Evolutionary conservation across 2,329 filamentous ascomycete species (phyloP).

Genomic region (Hymenoscyphus linearis): DNA sequence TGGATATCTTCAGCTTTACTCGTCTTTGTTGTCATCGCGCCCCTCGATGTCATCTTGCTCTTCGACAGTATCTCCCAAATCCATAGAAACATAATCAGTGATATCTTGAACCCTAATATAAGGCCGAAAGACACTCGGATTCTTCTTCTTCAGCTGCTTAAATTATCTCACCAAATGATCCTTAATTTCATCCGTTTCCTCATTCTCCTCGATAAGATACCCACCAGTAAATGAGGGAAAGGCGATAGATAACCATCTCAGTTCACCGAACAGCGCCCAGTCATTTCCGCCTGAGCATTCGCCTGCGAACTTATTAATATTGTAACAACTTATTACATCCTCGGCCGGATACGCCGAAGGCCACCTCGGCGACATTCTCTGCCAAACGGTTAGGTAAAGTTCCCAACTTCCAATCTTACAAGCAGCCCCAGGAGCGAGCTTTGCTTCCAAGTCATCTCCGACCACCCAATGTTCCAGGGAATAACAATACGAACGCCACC

Average conservation of each 20-base stretch:
- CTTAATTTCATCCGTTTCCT: not conserved
- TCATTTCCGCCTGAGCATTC: no score
- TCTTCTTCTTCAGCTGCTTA: not conserved
- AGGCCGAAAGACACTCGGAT: not conserved
- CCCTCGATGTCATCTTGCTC: no score
- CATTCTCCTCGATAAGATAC: not conserved
- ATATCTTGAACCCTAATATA: not conserved
- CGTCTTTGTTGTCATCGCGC: no score
- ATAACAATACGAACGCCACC: constrained; percentile 2
- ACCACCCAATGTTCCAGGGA: not conserved
- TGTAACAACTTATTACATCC: no score
- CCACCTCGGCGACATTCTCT: no score
- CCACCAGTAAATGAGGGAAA: not conserved
- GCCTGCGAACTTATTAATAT: no score
- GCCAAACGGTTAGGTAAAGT: no score
- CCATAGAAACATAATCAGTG: not conserved
- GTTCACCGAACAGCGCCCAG: no score
- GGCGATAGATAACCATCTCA: not conserved
- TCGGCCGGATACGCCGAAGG: no score
- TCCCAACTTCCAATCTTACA: no score
- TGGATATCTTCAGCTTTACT: no score
- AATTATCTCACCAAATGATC: not conserved
- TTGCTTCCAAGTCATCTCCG: not conserved
- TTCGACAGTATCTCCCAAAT: not conserved
- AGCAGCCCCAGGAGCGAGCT: not conserved